Evolutionary conservation across 2,329 filamentous ascomycete genomes (phyloP).

Genomic region (Beauveria australis): DNA sequence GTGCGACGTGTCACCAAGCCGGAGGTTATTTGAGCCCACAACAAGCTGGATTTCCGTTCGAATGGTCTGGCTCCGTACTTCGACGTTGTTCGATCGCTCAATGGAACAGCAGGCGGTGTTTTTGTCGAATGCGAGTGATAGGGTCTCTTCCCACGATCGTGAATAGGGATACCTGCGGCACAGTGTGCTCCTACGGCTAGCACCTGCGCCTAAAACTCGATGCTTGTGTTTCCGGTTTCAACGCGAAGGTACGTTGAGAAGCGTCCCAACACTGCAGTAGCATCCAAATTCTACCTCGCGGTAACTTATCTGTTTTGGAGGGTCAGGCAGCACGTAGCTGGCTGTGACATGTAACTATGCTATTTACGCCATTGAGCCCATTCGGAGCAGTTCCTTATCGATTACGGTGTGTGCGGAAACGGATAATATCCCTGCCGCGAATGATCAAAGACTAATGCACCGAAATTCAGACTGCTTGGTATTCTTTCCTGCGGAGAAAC

Average conservation of each 20-base stretch:
- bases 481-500: too few relatives aligned
- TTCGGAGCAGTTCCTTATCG: background rate
- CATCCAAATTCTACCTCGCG: background rate
- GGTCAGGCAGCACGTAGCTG: background rate
- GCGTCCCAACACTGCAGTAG: background rate
- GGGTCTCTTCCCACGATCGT: background rate
- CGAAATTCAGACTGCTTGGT: too few relatives aligned
- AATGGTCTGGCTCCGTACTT: background rate
- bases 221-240: background rate
- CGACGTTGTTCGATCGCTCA: background rate
- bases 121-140: background rate
- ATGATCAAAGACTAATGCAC: too few relatives aligned
- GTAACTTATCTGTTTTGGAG: background rate
- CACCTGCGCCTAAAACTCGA: background rate
- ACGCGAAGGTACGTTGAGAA: background rate
- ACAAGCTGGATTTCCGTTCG: background rate
- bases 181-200: background rate
- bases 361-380: background rate
- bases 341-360: background rate
- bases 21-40: background rate
- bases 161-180: background rate
- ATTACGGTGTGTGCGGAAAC: constrained; percentile 1
- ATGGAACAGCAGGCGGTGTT: background rate
- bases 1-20: background rate
- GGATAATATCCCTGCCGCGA: background rate